Percentiles rank a stretch among this genome's conserved stretches.
phyloP scores from a whole-genome alignment of 1,284 basidiomycete genomes.

The Sphaerobolus stellatus region DNA sequence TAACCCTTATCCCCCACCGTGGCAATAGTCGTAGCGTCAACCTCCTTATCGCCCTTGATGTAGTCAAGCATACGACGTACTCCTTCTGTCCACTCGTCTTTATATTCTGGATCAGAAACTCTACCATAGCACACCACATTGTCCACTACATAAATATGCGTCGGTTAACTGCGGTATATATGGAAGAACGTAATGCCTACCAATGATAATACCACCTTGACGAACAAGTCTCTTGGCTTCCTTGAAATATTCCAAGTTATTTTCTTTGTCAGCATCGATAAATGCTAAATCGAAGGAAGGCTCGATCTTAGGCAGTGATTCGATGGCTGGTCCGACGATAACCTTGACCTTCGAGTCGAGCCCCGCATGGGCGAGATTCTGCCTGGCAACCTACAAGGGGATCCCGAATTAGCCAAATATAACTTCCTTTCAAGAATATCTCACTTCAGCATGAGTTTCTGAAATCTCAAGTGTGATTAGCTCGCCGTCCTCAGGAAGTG shows the following conservation, averaged over 20 bases:
- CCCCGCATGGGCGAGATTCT: conserved; percentile 51
- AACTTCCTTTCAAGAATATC: conserved; percentile 13
- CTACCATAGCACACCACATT: conserved; percentile 56
- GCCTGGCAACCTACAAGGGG: conserved; percentile 47
- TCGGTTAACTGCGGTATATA: conserved; percentile 24
- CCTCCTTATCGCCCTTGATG: conserved; percentile 51
- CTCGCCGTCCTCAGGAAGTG: conserved; percentile 52
- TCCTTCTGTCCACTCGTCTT: conserved; percentile 38
- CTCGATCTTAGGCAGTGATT: conserved; percentile 43
- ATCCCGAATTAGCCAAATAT: background rate
- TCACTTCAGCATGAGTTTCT: conserved; percentile 49
- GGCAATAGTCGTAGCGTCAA: conserved; percentile 60
- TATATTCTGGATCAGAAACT: conserved; percentile 43
- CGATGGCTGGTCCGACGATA: conserved; percentile 49
- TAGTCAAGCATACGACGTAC: conserved; percentile 47
- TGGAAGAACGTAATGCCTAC: conserved; percentile 20
- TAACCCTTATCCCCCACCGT: conserved; percentile 63
- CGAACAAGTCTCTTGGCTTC: conserved; percentile 56
- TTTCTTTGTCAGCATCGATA: conserved; percentile 62
- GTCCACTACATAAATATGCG: conserved; percentile 38
- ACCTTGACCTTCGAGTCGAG: conserved; percentile 46
- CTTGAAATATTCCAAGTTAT: conserved; percentile 48
- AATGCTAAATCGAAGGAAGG: conserved; percentile 58
- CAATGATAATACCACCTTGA: conserved; percentile 54
- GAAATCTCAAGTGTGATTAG: conserved; percentile 51